Percentiles rank a stretch among this genome's conserved stretches.
These are phyloP conservation scores for Orbilia quercus DNA, from an alignment of 2,329 filamentous ascomycete genomes.

Conservation along the genomic window DNA sequence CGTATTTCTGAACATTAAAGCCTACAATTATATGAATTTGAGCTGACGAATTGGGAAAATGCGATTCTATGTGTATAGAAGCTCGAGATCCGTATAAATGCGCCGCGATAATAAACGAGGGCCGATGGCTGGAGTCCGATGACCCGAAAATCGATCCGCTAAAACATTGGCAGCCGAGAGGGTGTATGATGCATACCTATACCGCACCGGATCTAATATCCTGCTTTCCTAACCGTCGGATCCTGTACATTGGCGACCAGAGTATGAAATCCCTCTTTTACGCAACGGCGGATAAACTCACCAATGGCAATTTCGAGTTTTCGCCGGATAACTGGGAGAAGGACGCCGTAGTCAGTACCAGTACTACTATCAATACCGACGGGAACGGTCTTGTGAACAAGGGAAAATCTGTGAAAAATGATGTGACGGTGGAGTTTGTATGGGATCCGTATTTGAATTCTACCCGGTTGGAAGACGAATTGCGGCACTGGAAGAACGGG, in stretches of 20 bases:
- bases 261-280: conserved; percentile 72
- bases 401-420: conserved; percentile 59
- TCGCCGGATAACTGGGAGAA: conserved; percentile 60
- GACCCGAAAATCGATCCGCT: conserved; percentile 61
- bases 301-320: neutral
- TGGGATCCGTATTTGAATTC: conserved; percentile 74
- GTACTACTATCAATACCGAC: too few relatives aligned
- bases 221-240: conserved; percentile 68
- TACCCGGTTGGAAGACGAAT: conserved; percentile 64
- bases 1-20: neutral
- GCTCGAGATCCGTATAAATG: conserved; percentile 69
- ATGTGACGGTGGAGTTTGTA: conserved; percentile 67
- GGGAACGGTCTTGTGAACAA: conserved; percentile 16
- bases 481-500: conserved; percentile 62
- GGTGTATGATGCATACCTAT: conserved; percentile 72
- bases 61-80: conserved; percentile 59
- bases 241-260: conserved; percentile 73
- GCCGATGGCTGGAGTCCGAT: conserved; percentile 66
- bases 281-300: conserved; percentile 63
- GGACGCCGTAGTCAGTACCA: conserved; percentile 59
- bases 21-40: neutral
- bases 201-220: conserved; percentile 66
- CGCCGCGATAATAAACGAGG: conserved; percentile 66
- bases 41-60: conserved; percentile 1
- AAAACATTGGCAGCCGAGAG: conserved; percentile 70